Base-by-base conservation (phyloP, 2,329 filamentous ascomycete genomes). In the Clonostachys byssicola region DNA sequence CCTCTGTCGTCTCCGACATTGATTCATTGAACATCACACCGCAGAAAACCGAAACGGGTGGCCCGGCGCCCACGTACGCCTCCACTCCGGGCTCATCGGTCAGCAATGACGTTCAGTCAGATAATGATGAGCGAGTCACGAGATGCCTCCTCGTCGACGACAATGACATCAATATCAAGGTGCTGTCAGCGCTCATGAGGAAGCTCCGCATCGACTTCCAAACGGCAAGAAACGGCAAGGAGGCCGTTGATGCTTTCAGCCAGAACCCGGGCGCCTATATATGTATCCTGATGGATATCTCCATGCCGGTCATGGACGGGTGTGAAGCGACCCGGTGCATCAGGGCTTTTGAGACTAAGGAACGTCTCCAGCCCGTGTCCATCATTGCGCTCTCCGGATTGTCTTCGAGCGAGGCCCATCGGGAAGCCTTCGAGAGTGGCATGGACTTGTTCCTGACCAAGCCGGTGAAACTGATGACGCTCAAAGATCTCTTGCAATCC, bases 271-370 rank as follows among this genome's bases (percentile, higher is more conserved):
- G 52, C 0, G 45, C 55, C 1, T 68, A 56, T 20, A 49, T 48
- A 1, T 65, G 60, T 44, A 51, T 72, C 1, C 51, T 72, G 5
- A 72, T 70, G 56, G 78, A 82, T 51, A 73, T 81, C 2, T 78
- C 71, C 46, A 82, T 83, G 79, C 79, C 79, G 0, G 60, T 80
- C 4, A 74, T 82, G 56, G 73, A 82, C 50, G 75, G 75, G 0
- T 68, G 78, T 4, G 73, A 73, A 14, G 71, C 73, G 0, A 78
- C 76, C 2, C 61, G 71, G 2, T 62, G 65, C n/a, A 79, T 81
- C 13, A 67, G 78, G 1, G 64, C 68, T 2, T 65, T 75, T 34
- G 79, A 82, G 54, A 60, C 64, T 5, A 63, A 73, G 1, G 56
- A 66, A 6, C 60, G 65, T 0, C 55, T 77, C 0, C 50, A 60